Conservation (phyloP, 352 stramenopile genomes). For the Phytophthora kernoviae region DNA sequence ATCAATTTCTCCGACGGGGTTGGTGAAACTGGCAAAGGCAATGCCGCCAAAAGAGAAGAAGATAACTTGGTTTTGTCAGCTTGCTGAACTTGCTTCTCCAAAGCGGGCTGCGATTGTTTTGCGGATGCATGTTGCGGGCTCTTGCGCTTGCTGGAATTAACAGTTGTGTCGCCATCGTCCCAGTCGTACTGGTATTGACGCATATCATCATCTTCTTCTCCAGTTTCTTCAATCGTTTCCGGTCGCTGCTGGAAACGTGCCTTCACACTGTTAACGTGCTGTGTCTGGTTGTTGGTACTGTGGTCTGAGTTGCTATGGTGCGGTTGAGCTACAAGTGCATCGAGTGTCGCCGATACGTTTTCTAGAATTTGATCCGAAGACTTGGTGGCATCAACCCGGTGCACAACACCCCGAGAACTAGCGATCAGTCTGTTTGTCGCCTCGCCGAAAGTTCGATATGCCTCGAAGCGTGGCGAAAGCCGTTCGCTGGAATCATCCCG, state of each 20-base stretch:
- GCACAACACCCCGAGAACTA: slow-evolving; percentile 26
- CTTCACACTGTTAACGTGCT: slow-evolving; percentile 17
- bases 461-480: slow-evolving; percentile 65
- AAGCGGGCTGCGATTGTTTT: background rate
- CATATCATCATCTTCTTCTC: slow-evolving; percentile 42
- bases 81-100: slow-evolving; percentile 3
- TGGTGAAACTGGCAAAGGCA: slow-evolving; percentile 23
- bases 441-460: slow-evolving; percentile 63
- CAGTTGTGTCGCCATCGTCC: slow-evolving; percentile 31
- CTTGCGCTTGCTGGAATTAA: slow-evolving; percentile 6
- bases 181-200: slow-evolving; percentile 45
- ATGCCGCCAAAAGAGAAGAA: slow-evolving; percentile 23
- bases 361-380: slow-evolving; percentile 41
- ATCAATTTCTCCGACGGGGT: background rate
- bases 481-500: slow-evolving; percentile 64
- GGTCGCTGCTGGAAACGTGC: slow-evolving; percentile 31
- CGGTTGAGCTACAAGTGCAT: slow-evolving; percentile 31
- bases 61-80: slow-evolving; percentile 17
- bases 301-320: slow-evolving; percentile 8
- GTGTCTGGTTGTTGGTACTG: slow-evolving; percentile 24
- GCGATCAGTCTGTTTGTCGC: slow-evolving; percentile 55
- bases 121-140: slow-evolving; percentile 1
- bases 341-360: slow-evolving; percentile 43
- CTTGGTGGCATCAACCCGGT: slow-evolving; percentile 51
- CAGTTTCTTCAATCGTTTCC: slow-evolving; percentile 56